Evolutionary conservation across 1,284 basidiomycete species (phyloP).

Genomic region (Melampsora larici-populina): DNA sequence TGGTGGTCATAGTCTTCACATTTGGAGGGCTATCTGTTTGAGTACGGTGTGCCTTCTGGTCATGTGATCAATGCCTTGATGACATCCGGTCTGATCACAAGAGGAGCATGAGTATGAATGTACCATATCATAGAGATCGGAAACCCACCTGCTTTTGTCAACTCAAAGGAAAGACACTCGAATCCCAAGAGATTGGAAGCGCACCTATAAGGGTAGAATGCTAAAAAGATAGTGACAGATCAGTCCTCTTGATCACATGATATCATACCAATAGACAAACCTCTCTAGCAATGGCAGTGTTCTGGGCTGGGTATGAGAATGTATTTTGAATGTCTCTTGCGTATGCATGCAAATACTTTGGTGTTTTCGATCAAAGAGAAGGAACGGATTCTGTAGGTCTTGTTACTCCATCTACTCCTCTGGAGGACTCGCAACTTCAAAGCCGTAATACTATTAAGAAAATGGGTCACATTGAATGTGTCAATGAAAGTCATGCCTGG

Average conservation of each 20-base stretch:
- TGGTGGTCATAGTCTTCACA: slow-evolving; percentile 87
- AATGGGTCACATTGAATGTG: too few relatives aligned
- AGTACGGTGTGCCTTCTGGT: slow-evolving; percentile 41
- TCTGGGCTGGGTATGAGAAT: background rate
- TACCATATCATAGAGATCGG: background rate
- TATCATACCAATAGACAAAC: too few relatives aligned
- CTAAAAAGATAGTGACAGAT: background rate
- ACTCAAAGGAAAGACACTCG: slow-evolving; percentile 35
- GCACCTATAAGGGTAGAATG: slow-evolving; percentile 18
- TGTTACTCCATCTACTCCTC: background rate
- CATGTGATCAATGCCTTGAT: slow-evolving; percentile 35
- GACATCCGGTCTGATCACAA: slow-evolving; percentile 21
- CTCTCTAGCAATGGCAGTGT: background rate
- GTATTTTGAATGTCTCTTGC: background rate
- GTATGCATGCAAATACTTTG: background rate
- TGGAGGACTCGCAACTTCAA: background rate
- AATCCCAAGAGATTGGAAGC: slow-evolving; percentile 30
- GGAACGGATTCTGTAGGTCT: too few relatives aligned
- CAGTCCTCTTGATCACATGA: background rate
- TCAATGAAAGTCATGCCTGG: too few relatives aligned
- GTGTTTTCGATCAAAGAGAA: background rate
- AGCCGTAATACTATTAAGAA: slow-evolving; percentile 1
- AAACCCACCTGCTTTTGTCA: slow-evolving; percentile 22
- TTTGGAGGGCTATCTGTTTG: slow-evolving; percentile 62
- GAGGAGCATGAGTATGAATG: background rate